Conservation (phyloP, 768 basidiomycete genomes). For the Tylopilus balloui region DNA sequence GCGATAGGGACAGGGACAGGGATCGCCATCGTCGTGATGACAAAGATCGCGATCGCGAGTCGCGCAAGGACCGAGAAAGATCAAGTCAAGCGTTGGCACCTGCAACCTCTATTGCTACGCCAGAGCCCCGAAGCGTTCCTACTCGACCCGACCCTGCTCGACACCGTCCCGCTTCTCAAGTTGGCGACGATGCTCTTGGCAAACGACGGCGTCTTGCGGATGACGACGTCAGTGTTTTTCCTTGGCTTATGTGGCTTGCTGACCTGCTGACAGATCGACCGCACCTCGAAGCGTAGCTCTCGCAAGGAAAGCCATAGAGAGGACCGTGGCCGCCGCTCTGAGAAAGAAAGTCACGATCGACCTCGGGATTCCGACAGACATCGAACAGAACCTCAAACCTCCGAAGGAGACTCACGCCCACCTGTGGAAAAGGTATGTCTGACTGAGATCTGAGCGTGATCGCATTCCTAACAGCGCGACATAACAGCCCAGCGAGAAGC, state of each 20-base stretch:
- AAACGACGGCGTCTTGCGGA: slow-evolving; percentile 67
- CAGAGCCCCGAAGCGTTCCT: slow-evolving; percentile 55
- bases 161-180: slow-evolving; percentile 43
- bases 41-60: slow-evolving; percentile 61
- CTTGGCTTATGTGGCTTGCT: slow-evolving; percentile 3
- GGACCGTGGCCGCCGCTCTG: slow-evolving; percentile 62
- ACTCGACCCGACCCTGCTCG: slow-evolving; percentile 56
- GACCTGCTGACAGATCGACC: slow-evolving; percentile 50
- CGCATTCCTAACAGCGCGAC: slow-evolving; percentile 5
- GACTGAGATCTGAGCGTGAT: background rate
- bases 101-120: slow-evolving; percentile 25
- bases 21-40: slow-evolving; percentile 53
- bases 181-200: slow-evolving; percentile 61
- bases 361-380: slow-evolving; percentile 65
- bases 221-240: slow-evolving; percentile 57
- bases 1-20: slow-evolving; percentile 45
- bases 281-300: slow-evolving; percentile 75
- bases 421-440: slow-evolving; percentile 59
- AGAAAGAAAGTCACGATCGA: slow-evolving; percentile 68
- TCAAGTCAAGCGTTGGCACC: slow-evolving; percentile 34
- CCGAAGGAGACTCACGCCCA: slow-evolving; percentile 47
- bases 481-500: slow-evolving; percentile 49
- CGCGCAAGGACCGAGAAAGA: slow-evolving; percentile 57
- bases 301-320: slow-evolving; percentile 77
- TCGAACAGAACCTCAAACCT: slow-evolving; percentile 55